Evolutionary conservation across 2,329 filamentous ascomycete genomes (phyloP), one percentile per base, ranked within the genome.

Genomic region (Daldinia sp.): DNA sequence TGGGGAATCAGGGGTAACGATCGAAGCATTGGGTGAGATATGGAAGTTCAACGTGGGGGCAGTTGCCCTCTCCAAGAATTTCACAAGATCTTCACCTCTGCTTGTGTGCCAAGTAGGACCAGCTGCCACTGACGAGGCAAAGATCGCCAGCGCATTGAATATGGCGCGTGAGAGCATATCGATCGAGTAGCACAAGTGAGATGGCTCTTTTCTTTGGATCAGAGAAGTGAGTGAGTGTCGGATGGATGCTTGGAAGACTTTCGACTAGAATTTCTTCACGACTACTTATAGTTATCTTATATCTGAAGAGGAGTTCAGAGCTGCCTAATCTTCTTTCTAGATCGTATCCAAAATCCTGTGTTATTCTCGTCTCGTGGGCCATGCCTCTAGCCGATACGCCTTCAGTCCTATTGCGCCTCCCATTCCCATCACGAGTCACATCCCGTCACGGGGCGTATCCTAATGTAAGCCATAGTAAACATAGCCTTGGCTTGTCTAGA

Each of bases 1-100:
- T 6, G 68, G 57, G 15, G 55, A 61, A 18, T 65, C 48, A 37
- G 68, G 65, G 37, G 48, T 60, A 42, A 59, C 30, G 48, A 70
- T 58, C 1, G 60, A 59, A 13, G 64, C 67, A 10, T 65, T 53
- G 12, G 60, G 30, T 20, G 67, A 70, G 13, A 67, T 42, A 15
- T 51, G 20, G 18, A 67, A 58, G 37, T 67, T 62, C 46, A 67
- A 56, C 15, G 56, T 62, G 28, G 42, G 46, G 26, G 46, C 2
- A 39, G 50, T 41, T n/a, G 50, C 20, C 42, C 48, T 42, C 42
- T 44, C 51, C n/a, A 70, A 48, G 37, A 60, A 41, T 30, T 39
- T 37, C 42, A 70, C 60, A 55, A 67, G 67, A 30, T 41, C 57
- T 20, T 60, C 60, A 50, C 67, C 67, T 26, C 67, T 70, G 57